Evolutionary conservation across 495 filamentous ascomycete species (phyloP), one percentile per base, ranked within the genome.

Genomic region (Neurospora hispaniola): DNA sequence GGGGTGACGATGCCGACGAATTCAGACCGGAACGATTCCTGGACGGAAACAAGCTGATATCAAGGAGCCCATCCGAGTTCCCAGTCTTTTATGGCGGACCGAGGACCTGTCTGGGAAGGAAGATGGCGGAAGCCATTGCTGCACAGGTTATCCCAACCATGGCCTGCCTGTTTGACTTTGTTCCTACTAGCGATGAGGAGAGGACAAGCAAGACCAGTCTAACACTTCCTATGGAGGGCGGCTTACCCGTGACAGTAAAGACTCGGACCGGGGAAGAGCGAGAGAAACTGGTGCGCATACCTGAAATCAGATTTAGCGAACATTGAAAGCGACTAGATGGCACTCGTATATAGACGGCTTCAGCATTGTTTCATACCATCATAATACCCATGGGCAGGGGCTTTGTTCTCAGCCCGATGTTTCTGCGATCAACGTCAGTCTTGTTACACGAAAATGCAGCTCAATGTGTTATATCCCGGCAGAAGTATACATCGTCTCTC

Each of bases 21-120:
- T 90, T 89, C 75, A 76, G 77, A 42, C 88, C 88, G 3, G 85
- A 86, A 41, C 73, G 88, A 74, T 90, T 87, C 82, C 77, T 89
- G 10, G 78, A 78, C 12, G 72, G 48, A 31, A 78, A 80, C 10
- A 81, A 78, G 42, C 68, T 87, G 10, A 69, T 84, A 8, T 78
- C 78, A 0, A 86, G 83, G 73, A 83, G 80, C 42, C 78, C 87
- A 7, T 84, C 81, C 54, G 88, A 88, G 76, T 90, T 86, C 73
- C 87, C 88, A 2, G 88, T 90, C 11, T 90, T 90, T 74, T 89
- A 90, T 66, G 88, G 86, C 16, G 88, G 88, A 1, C 81, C 85
- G 7, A 81, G 88, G 71, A 82, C 84, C 2, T 90, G 88, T 74
- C 77, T 89, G 43, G 88, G 88, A 14, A 88, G 86, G 79, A 86